phyloP scores from a whole-genome alignment of 164 flowering plant species.

The Magnolia sinica region DNA sequence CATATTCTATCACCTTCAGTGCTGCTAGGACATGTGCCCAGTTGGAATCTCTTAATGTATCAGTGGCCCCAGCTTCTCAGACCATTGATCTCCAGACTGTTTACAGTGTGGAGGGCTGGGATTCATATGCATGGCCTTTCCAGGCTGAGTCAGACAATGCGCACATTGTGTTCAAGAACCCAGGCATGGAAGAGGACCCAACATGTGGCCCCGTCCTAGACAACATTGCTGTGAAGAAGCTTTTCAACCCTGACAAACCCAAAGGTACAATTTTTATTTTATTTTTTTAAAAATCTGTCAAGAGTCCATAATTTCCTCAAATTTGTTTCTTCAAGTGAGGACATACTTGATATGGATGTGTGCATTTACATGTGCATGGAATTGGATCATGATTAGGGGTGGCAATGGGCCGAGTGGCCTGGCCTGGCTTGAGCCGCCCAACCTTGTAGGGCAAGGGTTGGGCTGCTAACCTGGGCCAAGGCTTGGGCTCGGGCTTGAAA shows the following conservation, averaged over 20 bases:
- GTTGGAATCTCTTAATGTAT: conserved; percentile 89
- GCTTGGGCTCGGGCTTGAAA: too few species aligned
- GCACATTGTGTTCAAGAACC: conserved; percentile 53
- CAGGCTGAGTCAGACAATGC: conserved; percentile 51
- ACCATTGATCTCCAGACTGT: conserved; percentile 85
- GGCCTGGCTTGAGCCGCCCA: too few species aligned
- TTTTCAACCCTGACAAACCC: conserved; percentile 65
- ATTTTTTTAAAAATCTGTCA: not conserved
- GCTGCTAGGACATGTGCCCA: conserved; percentile 98
- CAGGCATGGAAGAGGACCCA: conserved; percentile 96
- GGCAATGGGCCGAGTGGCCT: too few species aligned
- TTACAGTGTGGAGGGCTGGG: conserved; percentile 88
- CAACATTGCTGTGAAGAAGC: conserved; percentile 83
- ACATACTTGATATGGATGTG: too few species aligned
- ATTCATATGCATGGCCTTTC: conserved; percentile 78
- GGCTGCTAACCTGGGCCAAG: too few species aligned
- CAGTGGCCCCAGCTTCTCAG: conserved; percentile 71
- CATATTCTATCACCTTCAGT: conserved; percentile 79
- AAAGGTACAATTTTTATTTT: conserved; percentile 42
- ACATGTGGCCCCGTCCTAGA: conserved; percentile 97
- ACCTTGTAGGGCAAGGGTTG: too few species aligned
- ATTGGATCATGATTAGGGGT: too few species aligned
- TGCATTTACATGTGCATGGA: too few species aligned
- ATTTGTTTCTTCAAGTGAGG: too few species aligned
- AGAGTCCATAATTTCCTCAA: too few species aligned